Percentiles rank a stretch among this genome's conserved stretches.
Evolutionary conservation across 441 rosid genomes (phyloP).

Genomic region (Pelargonium myrrhifolium): DNA sequence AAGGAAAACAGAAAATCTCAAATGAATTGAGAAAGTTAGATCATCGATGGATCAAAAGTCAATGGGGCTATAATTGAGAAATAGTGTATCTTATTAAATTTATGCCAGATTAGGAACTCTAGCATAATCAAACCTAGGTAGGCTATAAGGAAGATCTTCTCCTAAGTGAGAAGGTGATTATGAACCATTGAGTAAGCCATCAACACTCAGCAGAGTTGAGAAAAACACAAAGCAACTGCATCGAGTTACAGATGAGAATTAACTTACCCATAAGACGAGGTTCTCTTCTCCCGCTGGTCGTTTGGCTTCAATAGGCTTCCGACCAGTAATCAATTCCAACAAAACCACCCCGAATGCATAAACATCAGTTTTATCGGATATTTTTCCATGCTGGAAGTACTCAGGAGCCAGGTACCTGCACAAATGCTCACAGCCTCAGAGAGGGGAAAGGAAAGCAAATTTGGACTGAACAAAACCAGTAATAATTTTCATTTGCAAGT

Average conservation of each 20-base stretch:
- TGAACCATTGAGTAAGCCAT: not conserved
- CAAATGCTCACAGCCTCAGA: not conserved
- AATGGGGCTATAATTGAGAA: not conserved
- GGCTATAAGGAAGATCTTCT: not conserved
- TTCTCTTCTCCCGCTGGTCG: slow-evolving; percentile 84
- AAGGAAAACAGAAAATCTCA: too few species aligned
- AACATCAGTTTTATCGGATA: slow-evolving; percentile 90
- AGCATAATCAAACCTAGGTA: not conserved
- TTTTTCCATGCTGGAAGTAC: slow-evolving; percentile 94
- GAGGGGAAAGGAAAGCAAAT: too few species aligned
- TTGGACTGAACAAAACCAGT: too few species aligned
- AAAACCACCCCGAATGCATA: slow-evolving; percentile 95
- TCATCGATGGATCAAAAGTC: too few species aligned
- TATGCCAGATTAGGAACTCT: not conserved
- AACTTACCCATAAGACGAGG: slow-evolving; percentile 83
- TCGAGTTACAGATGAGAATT: not conserved
- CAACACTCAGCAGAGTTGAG: not conserved
- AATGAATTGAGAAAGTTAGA: too few species aligned
- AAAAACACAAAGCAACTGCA: not conserved
- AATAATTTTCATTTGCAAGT: not conserved
- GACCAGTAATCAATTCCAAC: slow-evolving; percentile 76
- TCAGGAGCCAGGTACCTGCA: slow-evolving; percentile 91
- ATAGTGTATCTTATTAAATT: not conserved
- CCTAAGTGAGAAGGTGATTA: not conserved
- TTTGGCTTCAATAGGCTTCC: slow-evolving; percentile 80